phyloP scores from a whole-genome alignment of 2,329 filamentous ascomycete genomes.

The Fonsecaea pugnacius region DNA sequence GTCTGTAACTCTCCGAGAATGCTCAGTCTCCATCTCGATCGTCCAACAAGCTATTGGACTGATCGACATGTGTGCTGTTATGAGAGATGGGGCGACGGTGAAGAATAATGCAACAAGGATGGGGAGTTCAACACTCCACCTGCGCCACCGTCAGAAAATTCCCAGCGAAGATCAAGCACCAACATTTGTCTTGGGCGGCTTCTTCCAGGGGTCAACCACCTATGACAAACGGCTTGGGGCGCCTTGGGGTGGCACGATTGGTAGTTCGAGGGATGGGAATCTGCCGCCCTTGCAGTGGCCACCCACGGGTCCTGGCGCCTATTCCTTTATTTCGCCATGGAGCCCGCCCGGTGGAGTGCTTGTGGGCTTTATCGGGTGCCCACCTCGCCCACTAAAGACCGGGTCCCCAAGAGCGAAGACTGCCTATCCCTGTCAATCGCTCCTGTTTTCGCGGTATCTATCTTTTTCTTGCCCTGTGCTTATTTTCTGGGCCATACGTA shows the following conservation, averaged over 20 bases:
- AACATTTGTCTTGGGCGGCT: slow-evolving; percentile 2
- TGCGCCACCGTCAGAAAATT: neutral
- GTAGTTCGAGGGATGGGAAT: neutral
- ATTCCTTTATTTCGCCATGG: neutral
- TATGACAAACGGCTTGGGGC: neutral
- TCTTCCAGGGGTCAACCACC: slow-evolving; percentile 1
- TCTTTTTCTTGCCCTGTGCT: slow-evolving; percentile 8
- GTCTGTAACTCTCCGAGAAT: neutral
- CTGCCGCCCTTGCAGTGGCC: neutral
- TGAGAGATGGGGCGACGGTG: slow-evolving; percentile 9
- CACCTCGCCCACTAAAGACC: slow-evolving; percentile 1
- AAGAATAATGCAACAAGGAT: slow-evolving; percentile 6
- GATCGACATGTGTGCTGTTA: neutral
- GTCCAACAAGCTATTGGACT: neutral
- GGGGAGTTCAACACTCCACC: neutral
- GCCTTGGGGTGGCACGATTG: neutral
- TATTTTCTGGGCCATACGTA: slow-evolving; percentile 3
- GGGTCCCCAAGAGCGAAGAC: neutral
- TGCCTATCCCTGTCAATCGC: slow-evolving; percentile 8
- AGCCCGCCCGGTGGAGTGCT: neutral
- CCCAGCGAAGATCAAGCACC: neutral
- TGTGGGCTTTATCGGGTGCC: neutral
- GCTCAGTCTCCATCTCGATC: slow-evolving; percentile 4
- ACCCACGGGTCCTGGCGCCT: neutral
- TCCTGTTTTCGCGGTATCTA: slow-evolving; percentile 8